Conservation (phyloP, 495 filamentous ascomycete species). For the Lophium mytilinum region DNA sequence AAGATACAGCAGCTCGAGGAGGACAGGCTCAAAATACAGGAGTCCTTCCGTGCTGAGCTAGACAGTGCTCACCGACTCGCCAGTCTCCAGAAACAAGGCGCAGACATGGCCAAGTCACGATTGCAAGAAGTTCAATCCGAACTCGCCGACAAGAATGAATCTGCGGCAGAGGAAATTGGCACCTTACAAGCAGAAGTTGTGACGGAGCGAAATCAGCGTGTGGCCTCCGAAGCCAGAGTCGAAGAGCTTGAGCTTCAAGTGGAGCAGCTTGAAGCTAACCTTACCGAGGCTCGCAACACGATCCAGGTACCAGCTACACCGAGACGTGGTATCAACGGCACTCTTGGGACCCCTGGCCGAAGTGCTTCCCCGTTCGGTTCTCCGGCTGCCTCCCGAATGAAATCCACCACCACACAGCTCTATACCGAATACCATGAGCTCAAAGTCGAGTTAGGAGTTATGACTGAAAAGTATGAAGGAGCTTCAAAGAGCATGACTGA, state of each 20-base stretch:
- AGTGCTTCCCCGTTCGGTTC: conserved; percentile 50
- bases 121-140: conserved; percentile 72
- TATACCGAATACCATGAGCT: conserved; percentile 57
- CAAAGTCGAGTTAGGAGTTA: conserved; percentile 51
- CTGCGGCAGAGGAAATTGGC: conserved; percentile 72
- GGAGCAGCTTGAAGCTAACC: conserved; percentile 54
- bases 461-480: conserved; percentile 61
- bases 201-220: conserved; percentile 64
- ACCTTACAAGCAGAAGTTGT: conserved; percentile 71
- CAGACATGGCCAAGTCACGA: conserved; percentile 68
- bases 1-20: conserved; percentile 81
- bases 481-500: conserved; percentile 71
- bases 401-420: conserved; percentile 58
- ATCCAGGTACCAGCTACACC: conserved; percentile 51
- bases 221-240: conserved; percentile 58
- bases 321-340: conserved; percentile 44
- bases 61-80: conserved; percentile 72
- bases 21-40: conserved; percentile 64
- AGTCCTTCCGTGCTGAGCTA: conserved; percentile 74
- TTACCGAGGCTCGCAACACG: conserved; percentile 13
- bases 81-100: conserved; percentile 75
- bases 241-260: conserved; percentile 68
- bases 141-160: conserved; percentile 70
- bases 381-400: conserved; percentile 48
- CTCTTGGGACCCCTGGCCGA: conserved; percentile 45